A percentile compares a stretch with the other conserved stretches of the same genome.
These are phyloP conservation scores for Kurtzmaniella quercitrusa DNA, from an alignment of 1,139 yeast species.

Conservation along the genomic window DNA sequence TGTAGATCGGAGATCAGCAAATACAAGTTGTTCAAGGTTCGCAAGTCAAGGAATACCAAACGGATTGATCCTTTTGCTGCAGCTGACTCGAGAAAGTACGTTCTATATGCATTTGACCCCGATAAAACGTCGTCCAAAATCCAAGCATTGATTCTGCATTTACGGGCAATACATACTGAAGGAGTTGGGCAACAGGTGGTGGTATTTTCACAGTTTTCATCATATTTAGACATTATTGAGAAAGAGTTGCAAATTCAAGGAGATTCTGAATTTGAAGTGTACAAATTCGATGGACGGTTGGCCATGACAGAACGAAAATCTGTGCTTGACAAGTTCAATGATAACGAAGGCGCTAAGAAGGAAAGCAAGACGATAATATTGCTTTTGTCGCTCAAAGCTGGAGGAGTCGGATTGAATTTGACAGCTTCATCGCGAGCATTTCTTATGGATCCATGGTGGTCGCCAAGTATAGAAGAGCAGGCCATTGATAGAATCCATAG, in stretches of 20 bases:
- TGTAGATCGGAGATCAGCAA: slow-evolving; percentile 47
- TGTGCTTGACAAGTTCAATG: slow-evolving; percentile 31
- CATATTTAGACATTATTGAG: slow-evolving; percentile 72
- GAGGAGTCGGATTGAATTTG: slow-evolving; percentile 91
- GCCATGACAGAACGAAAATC: slow-evolving; percentile 61
- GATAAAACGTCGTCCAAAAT: slow-evolving; percentile 66
- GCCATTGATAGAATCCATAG: slow-evolving; percentile 94
- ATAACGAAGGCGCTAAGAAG: slow-evolving; percentile 11
- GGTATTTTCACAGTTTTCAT: slow-evolving; percentile 88
- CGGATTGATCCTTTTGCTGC: slow-evolving; percentile 33
- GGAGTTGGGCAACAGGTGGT: slow-evolving; percentile 70
- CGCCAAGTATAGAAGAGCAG: slow-evolving; percentile 89
- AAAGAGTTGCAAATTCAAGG: slow-evolving; percentile 47
- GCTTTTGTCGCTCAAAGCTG: slow-evolving; percentile 80
- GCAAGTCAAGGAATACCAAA: slow-evolving; percentile 23
- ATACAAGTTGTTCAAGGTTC: slow-evolving; percentile 38
- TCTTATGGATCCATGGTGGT: slow-evolving; percentile 99
- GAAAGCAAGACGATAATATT: slow-evolving; percentile 49
- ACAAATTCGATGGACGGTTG: slow-evolving; percentile 80
- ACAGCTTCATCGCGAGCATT: slow-evolving; percentile 85
- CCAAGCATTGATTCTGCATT: slow-evolving; percentile 60
- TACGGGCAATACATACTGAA: slow-evolving; percentile 48
- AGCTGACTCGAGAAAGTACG: slow-evolving; percentile 23
- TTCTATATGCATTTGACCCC: slow-evolving; percentile 44
- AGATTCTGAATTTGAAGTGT: slow-evolving; percentile 41